phyloP scores from a whole-genome alignment of 257 asterid genomes.

The Parsonsia alboflavescens region DNA sequence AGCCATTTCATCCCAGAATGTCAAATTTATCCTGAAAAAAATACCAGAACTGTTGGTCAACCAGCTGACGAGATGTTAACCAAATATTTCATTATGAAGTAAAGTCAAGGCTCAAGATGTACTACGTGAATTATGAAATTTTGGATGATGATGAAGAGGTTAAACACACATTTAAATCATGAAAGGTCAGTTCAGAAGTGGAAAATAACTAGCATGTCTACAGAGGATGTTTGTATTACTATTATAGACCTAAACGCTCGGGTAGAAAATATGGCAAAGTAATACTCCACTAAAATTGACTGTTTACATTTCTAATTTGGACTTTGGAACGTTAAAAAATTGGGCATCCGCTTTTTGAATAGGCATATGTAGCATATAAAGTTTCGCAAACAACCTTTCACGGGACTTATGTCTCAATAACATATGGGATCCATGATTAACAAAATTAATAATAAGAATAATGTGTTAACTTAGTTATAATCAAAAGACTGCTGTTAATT shows the following conservation, averaged over 20 bases:
- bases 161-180: not conserved
- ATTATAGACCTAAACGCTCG: not conserved
- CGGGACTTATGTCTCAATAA: too few relatives aligned
- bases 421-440: too few relatives aligned
- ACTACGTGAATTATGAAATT: not conserved
- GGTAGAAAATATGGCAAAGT: not conserved
- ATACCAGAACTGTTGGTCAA: not conserved
- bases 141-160: not conserved
- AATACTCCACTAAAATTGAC: not conserved
- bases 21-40: constrained; percentile 64
- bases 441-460: too few relatives aligned
- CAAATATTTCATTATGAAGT: not conserved
- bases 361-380: not conserved
- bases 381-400: not conserved
- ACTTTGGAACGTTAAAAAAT: not conserved
- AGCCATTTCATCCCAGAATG: constrained; percentile 88
- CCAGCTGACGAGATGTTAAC: not conserved
- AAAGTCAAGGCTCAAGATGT: not conserved
- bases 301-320: not conserved
- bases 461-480: too few relatives aligned
- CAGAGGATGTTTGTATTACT: not conserved
- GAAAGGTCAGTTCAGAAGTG: not conserved
- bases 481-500: too few relatives aligned
- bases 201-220: not conserved
- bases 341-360: not conserved